phyloP scores from a whole-genome alignment of 2,329 filamentous ascomycete genomes.

The Trichoderma brevicompactum region DNA sequence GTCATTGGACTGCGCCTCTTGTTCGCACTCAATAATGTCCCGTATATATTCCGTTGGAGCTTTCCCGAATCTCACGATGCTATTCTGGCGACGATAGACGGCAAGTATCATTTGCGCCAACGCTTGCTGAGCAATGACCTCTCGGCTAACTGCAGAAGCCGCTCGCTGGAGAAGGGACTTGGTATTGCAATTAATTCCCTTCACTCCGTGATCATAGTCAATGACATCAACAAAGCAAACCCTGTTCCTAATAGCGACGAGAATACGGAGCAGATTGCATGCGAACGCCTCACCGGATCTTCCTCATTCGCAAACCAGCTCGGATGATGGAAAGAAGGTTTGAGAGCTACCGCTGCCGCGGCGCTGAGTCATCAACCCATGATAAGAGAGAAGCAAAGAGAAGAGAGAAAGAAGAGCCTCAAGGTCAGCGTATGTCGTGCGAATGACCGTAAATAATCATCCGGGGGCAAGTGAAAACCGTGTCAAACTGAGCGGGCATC shows the following conservation, averaged over 20 bases:
- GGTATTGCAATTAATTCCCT: neutral
- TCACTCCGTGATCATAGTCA: no score
- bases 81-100: neutral
- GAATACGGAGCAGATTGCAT: conserved; percentile 5
- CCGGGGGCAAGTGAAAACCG: neutral
- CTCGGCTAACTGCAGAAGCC: neutral
- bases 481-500: neutral
- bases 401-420: conserved; percentile 2
- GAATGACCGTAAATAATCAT: conserved; percentile 21
- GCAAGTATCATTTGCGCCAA: conserved; percentile 9
- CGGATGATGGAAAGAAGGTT: neutral
- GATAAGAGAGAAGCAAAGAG: neutral
- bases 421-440: neutral
- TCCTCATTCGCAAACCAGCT: neutral
- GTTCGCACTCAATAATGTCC: neutral
- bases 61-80: neutral
- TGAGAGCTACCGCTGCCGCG: neutral
- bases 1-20: conserved; percentile 15
- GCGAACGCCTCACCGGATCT: conserved; percentile 4
- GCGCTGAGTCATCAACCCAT: conserved; percentile 2
- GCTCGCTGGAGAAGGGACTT: neutral
- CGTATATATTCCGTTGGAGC: neutral
- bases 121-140: conserved; percentile 19
- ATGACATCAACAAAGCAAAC: neutral
- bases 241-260: neutral